Conservation (phyloP, 139 green algal species). For the Haematococcus sp. region DNA sequence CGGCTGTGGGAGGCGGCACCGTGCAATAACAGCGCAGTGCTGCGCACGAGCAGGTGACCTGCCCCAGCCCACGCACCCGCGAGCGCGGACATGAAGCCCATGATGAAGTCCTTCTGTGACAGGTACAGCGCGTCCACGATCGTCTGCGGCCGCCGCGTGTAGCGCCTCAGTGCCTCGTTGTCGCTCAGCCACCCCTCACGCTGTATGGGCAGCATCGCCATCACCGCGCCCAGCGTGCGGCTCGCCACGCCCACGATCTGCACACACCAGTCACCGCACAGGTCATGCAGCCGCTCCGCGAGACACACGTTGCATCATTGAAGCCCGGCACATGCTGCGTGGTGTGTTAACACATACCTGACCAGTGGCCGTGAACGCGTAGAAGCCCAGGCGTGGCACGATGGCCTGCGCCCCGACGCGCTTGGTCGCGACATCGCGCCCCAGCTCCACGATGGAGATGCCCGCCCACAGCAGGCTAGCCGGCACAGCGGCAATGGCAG, state of each 20-base stretch:
- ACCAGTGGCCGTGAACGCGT: constrained; percentile 48
- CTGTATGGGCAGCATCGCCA: constrained; percentile 63
- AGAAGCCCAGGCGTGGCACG: constrained; percentile 58
- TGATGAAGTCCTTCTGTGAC: constrained; percentile 44
- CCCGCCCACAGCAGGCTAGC: constrained; percentile 73
- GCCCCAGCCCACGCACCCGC: constrained; percentile 13
- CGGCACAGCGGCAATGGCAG: constrained; percentile 67
- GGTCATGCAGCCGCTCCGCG: background rate
- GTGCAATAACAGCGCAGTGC: no score
- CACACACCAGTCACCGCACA: background rate
- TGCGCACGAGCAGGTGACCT: no score
- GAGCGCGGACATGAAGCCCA: constrained; percentile 47
- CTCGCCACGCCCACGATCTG: constrained; percentile 64
- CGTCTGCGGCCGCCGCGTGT: constrained; percentile 57
- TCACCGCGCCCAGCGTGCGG: constrained; percentile 52
- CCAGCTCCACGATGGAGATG: constrained; percentile 59
- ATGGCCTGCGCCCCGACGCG: constrained; percentile 38
- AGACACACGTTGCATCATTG: background rate
- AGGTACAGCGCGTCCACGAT: constrained; percentile 62
- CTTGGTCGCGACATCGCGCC: constrained; percentile 48
- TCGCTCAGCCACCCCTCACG: constrained; percentile 54
- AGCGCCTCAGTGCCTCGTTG: constrained; percentile 49
- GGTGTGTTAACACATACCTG: constrained; percentile 30
- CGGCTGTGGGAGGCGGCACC: no score
- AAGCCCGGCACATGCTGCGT: background rate